Conservation (phyloP, 1,284 basidiomycete species). For the Pterulicium gracile region DNA sequence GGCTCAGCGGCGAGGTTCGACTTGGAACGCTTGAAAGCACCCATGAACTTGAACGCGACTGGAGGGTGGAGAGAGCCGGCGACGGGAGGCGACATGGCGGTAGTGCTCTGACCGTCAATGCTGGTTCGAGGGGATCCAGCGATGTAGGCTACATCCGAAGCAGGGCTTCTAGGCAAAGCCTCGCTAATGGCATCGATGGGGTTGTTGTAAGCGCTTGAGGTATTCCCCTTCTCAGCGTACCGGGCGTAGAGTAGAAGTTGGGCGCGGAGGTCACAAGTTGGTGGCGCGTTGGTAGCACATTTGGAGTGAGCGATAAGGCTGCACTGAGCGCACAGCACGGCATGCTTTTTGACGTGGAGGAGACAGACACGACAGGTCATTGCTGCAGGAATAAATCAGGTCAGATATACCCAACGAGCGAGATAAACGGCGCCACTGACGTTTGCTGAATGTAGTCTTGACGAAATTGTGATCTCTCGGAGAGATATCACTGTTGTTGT, state of each 20-base stretch:
- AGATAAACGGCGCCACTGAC: slow-evolving; percentile 34
- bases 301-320: slow-evolving; percentile 81
- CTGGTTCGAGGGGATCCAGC: slow-evolving; percentile 39
- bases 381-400: slow-evolving; percentile 35
- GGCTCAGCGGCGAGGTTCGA: slow-evolving; percentile 22
- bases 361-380: slow-evolving; percentile 83
- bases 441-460: slow-evolving; percentile 86
- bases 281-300: slow-evolving; percentile 65
- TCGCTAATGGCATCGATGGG: slow-evolving; percentile 36
- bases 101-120: slow-evolving; percentile 25
- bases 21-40: slow-evolving; percentile 52
- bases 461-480: slow-evolving; percentile 76
- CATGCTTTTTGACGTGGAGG: slow-evolving; percentile 73
- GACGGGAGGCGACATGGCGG: slow-evolving; percentile 16
- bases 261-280: slow-evolving; percentile 75
- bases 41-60: slow-evolving; percentile 52
- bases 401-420: slow-evolving; percentile 9
- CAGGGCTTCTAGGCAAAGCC: slow-evolving; percentile 31
- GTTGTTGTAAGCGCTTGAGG: slow-evolving; percentile 38
- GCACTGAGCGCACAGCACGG: slow-evolving; percentile 83
- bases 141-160: slow-evolving; percentile 43
- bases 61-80: slow-evolving; percentile 36
- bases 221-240: slow-evolving; percentile 55
- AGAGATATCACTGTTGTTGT: slow-evolving; percentile 37
- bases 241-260: slow-evolving; percentile 64